Evolutionary conservation across 73 alveolate species (phyloP), one percentile per base, ranked within the genome.

Genomic region (Uronychia setigera): DNA sequence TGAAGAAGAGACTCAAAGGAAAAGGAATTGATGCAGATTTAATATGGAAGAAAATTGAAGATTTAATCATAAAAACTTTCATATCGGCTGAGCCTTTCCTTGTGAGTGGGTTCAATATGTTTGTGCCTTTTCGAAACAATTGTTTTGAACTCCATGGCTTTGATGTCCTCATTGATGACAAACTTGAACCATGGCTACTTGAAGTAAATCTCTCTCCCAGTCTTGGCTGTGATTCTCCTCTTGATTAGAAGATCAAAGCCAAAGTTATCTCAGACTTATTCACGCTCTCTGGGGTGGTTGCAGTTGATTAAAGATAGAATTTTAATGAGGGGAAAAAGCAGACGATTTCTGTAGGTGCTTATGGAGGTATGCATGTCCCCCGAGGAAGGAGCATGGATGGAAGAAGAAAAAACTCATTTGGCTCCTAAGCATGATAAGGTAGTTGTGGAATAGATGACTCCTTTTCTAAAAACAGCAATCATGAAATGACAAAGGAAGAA

Each of bases 101-200:
- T 86, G 86, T 90, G n/a, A 90, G 87, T 80, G n/a, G n/a, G n/a
- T n/a, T n/a, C n/a, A n/a, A n/a, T n/a, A n/a, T n/a, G n/a, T n/a
- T n/a, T n/a, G n/a, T n/a, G n/a, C n/a, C 86, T 30, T 86, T 88
- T 77, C 89, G 93, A 84, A 87, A 88, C 91, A 87, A 87, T 58
- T 84, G 94, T 80, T 95, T 95, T 94, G 98, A 95, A 91, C 81
- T 94, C 46, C 93, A 95, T 91, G 98, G 98, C 57, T 95, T 94
- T 59, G 98, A 95, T 84, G 92, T 95, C 19, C 74, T 95, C 19
- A 93, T 95, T 35, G 98, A 95, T 91, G 95, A n/a, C n/a, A n/a
- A 80, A 34, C 93, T 94, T 0, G 93, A 88, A 91, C 97, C 98
- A 26, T 95, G 98, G 98, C 76, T 95, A n/a, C n/a, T n/a, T n/a